Conservation (phyloP, 805 yeast species). For the Pachysolen tannophilus region DNA sequence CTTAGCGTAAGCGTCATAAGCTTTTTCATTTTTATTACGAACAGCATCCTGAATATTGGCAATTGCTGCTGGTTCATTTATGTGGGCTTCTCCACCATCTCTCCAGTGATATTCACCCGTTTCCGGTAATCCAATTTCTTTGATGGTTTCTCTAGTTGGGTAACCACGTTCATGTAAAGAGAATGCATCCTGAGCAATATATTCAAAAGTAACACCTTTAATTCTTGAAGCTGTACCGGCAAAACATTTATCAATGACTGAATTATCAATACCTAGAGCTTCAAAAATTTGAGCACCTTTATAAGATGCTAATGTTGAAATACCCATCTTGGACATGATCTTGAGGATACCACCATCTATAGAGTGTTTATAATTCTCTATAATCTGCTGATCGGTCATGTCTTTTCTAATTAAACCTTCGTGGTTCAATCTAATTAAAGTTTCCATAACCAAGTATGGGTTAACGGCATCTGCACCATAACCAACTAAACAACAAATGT, state of each 20-base stretch:
- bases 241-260: constrained; percentile 92
- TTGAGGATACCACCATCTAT: constrained; percentile 87
- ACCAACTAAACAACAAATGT: constrained; percentile 87
- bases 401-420: constrained; percentile 62
- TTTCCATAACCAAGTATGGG: constrained; percentile 90
- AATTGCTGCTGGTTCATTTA: constrained; percentile 91
- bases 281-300: constrained; percentile 99
- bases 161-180: constrained; percentile 88
- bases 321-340: constrained; percentile 99
- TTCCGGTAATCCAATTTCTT: constrained; percentile 77
- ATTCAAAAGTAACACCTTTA: constrained; percentile 91
- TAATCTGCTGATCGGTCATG: constrained; percentile 49
- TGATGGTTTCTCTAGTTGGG: constrained; percentile 66
- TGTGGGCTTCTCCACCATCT: constrained; percentile 95
- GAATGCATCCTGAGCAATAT: constrained; percentile 94
- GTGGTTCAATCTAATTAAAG: constrained; percentile 73
- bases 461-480: constrained; percentile 96
- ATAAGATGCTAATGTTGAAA: constrained; percentile 95
- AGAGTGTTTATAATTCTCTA: constrained; percentile 76
- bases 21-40: constrained; percentile 88
- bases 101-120: constrained; percentile 98
- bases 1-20: constrained; percentile 83
- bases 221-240: constrained; percentile 97
- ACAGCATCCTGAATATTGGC: constrained; percentile 98
- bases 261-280: constrained; percentile 91